Conservation (phyloP, 768 basidiomycete genomes). For the Kwoniella europaea region DNA sequence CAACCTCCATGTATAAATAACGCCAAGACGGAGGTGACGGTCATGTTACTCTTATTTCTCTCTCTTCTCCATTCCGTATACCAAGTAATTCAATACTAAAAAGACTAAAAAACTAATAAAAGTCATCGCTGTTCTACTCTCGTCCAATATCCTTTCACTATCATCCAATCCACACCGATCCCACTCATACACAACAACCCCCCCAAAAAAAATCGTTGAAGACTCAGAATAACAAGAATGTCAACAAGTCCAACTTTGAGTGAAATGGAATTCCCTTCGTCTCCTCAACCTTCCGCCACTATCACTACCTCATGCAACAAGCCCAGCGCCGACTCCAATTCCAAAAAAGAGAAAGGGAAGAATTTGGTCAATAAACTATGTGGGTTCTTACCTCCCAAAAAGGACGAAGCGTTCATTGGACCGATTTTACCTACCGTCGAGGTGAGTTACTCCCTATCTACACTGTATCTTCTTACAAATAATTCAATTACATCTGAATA, state of each 20-base stretch:
- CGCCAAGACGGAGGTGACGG: too few species aligned
- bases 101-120: not conserved
- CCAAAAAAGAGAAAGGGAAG: not conserved
- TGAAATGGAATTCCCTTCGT: conserved; percentile 13
- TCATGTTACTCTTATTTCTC: too few species aligned
- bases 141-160: not conserved
- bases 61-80: not conserved
- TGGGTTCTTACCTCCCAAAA: conserved; percentile 12
- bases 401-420: conserved; percentile 20
- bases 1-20: too few species aligned
- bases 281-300: not conserved
- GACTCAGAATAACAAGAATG: not conserved
- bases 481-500: too few species aligned
- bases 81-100: not conserved
- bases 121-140: not conserved
- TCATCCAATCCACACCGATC: not conserved
- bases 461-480: too few species aligned
- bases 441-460: conserved; percentile 5
- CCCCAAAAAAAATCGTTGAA: too few species aligned
- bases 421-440: not conserved
- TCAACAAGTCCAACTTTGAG: conserved; percentile 13
- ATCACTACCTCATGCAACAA: not conserved
- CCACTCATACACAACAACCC: not conserved
- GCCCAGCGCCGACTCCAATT: not conserved
- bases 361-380: not conserved